Evolutionary conservation across 148 eudicot species (phyloP).

Genomic region (Cornus florida): DNA sequence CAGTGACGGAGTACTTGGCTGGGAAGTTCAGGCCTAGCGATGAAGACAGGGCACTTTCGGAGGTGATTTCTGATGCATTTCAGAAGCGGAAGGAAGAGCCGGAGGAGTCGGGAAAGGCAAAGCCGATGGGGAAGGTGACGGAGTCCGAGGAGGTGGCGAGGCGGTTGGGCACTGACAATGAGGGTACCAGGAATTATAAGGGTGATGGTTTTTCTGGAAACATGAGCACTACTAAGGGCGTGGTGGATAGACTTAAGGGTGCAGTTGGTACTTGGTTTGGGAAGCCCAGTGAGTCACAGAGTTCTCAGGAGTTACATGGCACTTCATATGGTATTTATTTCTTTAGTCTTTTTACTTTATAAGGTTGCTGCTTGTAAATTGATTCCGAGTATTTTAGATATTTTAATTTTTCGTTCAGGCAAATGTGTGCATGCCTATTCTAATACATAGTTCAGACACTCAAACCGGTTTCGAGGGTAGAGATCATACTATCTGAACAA

Average conservation of each 20-base stretch:
- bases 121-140: conserved; percentile 49
- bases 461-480: too few relatives aligned
- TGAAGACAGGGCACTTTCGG: conserved; percentile 55
- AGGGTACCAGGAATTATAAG: conserved; percentile 21
- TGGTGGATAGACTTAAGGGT: conserved; percentile 47
- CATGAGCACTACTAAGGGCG: conserved; percentile 24
- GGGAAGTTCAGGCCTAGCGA: too few relatives aligned
- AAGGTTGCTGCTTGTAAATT: too few relatives aligned
- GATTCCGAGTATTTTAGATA: too few relatives aligned
- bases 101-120: conserved; percentile 1
- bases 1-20: too few relatives aligned
- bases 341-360: too few relatives aligned
- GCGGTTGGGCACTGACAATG: conserved; percentile 29
- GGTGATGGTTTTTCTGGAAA: conserved; percentile 22
- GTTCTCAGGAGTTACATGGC: too few relatives aligned
- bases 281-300: conserved; percentile 11
- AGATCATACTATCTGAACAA: too few relatives aligned
- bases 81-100: conserved; percentile 22
- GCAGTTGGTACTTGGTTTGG: conserved; percentile 53
- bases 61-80: conserved; percentile 42
- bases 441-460: too few relatives aligned
- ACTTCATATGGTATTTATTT: too few relatives aligned
- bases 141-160: conserved; percentile 56
- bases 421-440: too few relatives aligned
- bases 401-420: too few relatives aligned